phyloP scores from a whole-genome alignment of 2,329 filamentous ascomycete species.

The Penicillium polonicum region DNA sequence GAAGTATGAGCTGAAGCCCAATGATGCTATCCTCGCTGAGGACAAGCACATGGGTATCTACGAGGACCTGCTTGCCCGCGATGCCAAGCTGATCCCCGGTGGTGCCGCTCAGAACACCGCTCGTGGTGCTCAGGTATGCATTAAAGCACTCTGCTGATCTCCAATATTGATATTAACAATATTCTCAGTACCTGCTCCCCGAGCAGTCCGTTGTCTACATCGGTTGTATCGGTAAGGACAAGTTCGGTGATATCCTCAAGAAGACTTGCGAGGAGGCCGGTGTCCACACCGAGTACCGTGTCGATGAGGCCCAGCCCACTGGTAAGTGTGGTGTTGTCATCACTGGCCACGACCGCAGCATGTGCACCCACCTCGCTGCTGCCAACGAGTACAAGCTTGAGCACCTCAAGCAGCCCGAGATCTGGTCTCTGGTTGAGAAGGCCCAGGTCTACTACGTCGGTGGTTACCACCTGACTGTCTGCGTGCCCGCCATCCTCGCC shows the following conservation, averaged over 20 bases:
- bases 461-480: slow-evolving; percentile 97
- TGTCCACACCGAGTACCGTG: slow-evolving; percentile 89
- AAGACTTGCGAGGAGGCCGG: slow-evolving; percentile 85
- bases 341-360: slow-evolving; percentile 90
- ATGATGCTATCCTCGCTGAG: slow-evolving; percentile 96
- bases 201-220: slow-evolving; percentile 89
- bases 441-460: slow-evolving; percentile 90
- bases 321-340: slow-evolving; percentile 96
- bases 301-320: slow-evolving; percentile 79
- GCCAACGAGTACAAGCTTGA: slow-evolving; percentile 97
- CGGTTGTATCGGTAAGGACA: slow-evolving; percentile 91
- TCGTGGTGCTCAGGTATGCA: slow-evolving; percentile 73
- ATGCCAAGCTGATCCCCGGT: slow-evolving; percentile 91
- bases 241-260: slow-evolving; percentile 85
- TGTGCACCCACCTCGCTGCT: slow-evolving; percentile 92
- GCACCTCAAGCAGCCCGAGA: slow-evolving; percentile 84
- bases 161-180: slow-evolving; percentile 14
- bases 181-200: slow-evolving; percentile 77
- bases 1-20: slow-evolving; percentile 91
- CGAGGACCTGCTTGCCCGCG: slow-evolving; percentile 88
- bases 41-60: slow-evolving; percentile 86
- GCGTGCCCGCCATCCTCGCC: slow-evolving; percentile 83
- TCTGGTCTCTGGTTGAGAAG: slow-evolving; percentile 89
- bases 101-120: slow-evolving; percentile 98
- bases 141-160: background rate